Base-by-base conservation (phyloP, 2,329 filamentous ascomycete genomes). In the Colletotrichum agaves region DNA sequence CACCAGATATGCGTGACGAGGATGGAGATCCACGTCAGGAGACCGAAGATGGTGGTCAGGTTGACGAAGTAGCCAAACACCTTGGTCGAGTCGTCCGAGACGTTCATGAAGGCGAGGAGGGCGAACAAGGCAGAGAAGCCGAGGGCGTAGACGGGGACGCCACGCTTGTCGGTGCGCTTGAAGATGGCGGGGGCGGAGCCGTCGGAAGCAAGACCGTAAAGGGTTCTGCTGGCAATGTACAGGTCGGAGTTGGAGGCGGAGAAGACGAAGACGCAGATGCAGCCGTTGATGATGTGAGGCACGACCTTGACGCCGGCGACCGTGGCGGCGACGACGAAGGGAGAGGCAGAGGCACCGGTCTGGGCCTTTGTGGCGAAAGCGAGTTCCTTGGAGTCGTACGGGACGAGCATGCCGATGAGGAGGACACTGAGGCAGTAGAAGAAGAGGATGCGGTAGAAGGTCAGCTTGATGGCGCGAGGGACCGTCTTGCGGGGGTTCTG, bases 391-490 rank as follows among this genome's bases (percentile, higher is more conserved):
- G 86, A 87, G 82, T 94, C 80, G 83, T 91, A 94, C 1, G 91
- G 91, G 4, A 95, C 90, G 58, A 91, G 84, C 85, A 93, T 92
- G 74, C 92, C 92, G 61, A 95, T 82, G 58, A 94, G 84, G 59
- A 95, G 85, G 39, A 94, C 90, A 21, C 87, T 90, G 66, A 93
- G 78, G 73, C 89, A 85, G 83, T 95, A 95, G 83, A 95, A 95
- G 81, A 94, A 82, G 71, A 93, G 79, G 76, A 95, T 94, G 65
- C 92, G 92, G 82, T 88, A 94, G 79, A 94, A 94, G 72, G 91
- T 94, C 56, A 93, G 84, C 76, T 89, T 91, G 83, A 94, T 94
- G 60, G 91, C 92, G 67, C 89, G 88, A 6, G 92, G 92, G 69
- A 95, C 90, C 15, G 89, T 92, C 77, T 87, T 88, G 75, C 91